Percentiles rank a stretch among this genome's conserved stretches.
phyloP scores from a whole-genome alignment of 2,329 filamentous ascomycete species.

The Colletotrichum sp. region DNA sequence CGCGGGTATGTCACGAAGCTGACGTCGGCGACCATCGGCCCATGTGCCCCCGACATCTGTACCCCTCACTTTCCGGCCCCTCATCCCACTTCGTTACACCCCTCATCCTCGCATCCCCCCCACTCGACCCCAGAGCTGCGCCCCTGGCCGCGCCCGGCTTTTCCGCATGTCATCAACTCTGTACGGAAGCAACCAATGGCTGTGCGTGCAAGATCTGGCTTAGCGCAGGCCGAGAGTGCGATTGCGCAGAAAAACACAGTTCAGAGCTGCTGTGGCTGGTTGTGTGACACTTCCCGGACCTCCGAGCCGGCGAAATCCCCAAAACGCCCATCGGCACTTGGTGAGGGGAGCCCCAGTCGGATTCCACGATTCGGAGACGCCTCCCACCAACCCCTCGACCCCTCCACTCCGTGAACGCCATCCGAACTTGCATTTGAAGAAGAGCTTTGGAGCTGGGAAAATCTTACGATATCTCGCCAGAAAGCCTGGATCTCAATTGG shows the following conservation, averaged over 20 bases:
- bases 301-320: constrained; percentile 2
- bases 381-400: neutral
- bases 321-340: neutral
- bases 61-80: constrained; percentile 10
- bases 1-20: neutral
- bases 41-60: constrained; percentile 1
- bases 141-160: neutral
- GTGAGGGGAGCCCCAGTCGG: constrained; percentile 10
- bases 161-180: neutral
- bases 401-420: neutral
- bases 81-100: neutral
- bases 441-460: neutral
- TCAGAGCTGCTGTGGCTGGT: neutral
- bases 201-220: neutral
- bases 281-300: constrained; percentile 7
- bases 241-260: neutral
- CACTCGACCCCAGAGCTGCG: neutral
- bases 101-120: neutral
- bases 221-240: neutral
- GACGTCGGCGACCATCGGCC: neutral
- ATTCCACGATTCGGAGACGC: neutral
- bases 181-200: neutral
- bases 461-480: neutral
- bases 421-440: neutral
- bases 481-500: neutral